A percentile compares a stretch with the other conserved stretches of the same genome.
These are phyloP conservation scores for Physocladia obscura DNA, from an alignment of 192 early-diverging fungal genomes.

Conservation along the genomic window DNA sequence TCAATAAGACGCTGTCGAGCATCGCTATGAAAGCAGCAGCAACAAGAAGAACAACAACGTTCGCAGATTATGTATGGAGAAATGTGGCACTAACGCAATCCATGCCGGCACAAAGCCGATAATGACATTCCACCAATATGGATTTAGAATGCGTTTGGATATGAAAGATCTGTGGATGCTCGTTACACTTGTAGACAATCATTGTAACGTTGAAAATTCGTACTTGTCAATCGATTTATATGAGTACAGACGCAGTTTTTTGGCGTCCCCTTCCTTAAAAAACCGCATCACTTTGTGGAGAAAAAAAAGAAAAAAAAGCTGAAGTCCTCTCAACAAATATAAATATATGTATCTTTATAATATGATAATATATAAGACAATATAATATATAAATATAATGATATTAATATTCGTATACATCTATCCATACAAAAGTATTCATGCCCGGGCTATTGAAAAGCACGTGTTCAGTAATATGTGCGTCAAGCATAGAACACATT, in stretches of 20 bases:
- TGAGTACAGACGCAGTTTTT: slow-evolving; percentile 71
- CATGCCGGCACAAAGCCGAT: slow-evolving; percentile 81
- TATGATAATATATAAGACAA: too few species aligned
- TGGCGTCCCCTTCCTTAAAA: slow-evolving; percentile 33
- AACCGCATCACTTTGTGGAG: slow-evolving; percentile 3
- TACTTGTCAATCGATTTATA: slow-evolving; percentile 87
- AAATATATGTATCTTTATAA: too few species aligned
- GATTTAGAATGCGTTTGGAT: slow-evolving; percentile 50
- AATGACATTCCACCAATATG: slow-evolving; percentile 82
- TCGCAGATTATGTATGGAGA: too few species aligned
- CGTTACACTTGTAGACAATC: not conserved
- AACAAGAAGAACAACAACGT: too few species aligned
- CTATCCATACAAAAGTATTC: too few species aligned
- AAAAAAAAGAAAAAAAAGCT: too few species aligned
- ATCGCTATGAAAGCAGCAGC: not conserved
- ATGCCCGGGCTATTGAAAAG: too few species aligned
- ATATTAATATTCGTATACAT: too few species aligned
- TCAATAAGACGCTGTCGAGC: not conserved
- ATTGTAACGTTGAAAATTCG: slow-evolving; percentile 64
- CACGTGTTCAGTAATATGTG: too few species aligned
- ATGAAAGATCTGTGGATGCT: slow-evolving; percentile 23
- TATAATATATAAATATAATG: too few species aligned
- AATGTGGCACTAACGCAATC: slow-evolving; percentile 66
- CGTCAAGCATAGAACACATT: too few species aligned
- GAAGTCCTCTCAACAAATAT: too few species aligned